These are phyloP conservation scores for Hemisphaericaspora subhashii DNA, from an alignment of 1,139 yeast genomes.

Conservation along the genomic window DNA sequence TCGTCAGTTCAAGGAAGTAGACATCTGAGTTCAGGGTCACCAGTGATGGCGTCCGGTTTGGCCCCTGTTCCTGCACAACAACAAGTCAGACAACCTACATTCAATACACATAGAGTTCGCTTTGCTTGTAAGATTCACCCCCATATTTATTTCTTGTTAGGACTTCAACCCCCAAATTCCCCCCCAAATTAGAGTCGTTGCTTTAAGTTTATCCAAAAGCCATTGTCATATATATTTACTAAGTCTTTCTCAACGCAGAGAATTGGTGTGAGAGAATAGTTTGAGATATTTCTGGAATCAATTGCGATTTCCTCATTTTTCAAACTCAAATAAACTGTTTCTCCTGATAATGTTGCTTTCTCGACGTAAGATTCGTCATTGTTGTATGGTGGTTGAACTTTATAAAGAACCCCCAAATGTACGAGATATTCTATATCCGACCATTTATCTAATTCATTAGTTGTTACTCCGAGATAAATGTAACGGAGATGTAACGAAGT, in stretches of 20 bases:
- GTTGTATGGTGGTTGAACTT: slow-evolving; percentile 12
- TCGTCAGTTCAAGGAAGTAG: not conserved
- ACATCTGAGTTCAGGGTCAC: no score
- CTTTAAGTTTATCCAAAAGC: slow-evolving; percentile 51
- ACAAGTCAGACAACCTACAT: not conserved
- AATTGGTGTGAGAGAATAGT: slow-evolving; percentile 26
- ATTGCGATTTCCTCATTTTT: slow-evolving; percentile 23
- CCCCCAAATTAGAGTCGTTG: slow-evolving; percentile 17
- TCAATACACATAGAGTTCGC: not conserved
- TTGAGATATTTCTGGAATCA: slow-evolving; percentile 11
- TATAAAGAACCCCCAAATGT: slow-evolving; percentile 31
- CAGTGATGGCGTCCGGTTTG: no score
- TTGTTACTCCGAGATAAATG: slow-evolving; percentile 81
- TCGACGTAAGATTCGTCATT: slow-evolving; percentile 18
- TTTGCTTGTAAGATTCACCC: not conserved
- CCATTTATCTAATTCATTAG: slow-evolving; percentile 89
- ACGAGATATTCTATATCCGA: slow-evolving; percentile 64
- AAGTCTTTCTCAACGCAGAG: slow-evolving; percentile 45
- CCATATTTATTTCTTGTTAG: not conserved
- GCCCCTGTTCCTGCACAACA: no score
- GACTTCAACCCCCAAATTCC: not conserved
- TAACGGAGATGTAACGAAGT: slow-evolving; percentile 60
- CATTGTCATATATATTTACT: slow-evolving; percentile 66
- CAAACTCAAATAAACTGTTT: slow-evolving; percentile 29
- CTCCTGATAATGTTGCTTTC: slow-evolving; percentile 13